These are phyloP conservation scores for Penicillium pulvis DNA, from an alignment of 495 filamentous ascomycete genomes.

Conservation along the genomic window DNA sequence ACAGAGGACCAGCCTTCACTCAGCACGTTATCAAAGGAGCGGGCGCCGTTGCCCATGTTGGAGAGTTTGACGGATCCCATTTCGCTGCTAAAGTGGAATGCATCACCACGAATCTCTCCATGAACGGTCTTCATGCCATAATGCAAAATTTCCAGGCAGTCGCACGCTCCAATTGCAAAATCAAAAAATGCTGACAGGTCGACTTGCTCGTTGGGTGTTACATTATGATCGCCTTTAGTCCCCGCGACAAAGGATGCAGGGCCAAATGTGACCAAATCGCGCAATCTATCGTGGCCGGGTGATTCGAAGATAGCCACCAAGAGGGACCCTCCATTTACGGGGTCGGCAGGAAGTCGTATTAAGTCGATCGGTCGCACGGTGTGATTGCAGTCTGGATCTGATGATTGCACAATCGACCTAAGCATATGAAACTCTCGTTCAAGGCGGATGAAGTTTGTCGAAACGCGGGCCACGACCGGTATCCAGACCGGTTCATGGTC, in stretches of 20 bases:
- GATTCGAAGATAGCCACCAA: constrained; percentile 77
- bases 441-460: constrained; percentile 74
- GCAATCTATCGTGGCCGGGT: constrained; percentile 73
- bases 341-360: constrained; percentile 61
- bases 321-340: constrained; percentile 64
- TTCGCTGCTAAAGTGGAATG: constrained; percentile 78
- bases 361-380: constrained; percentile 76
- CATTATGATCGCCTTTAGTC: constrained; percentile 49
- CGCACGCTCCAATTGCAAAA: constrained; percentile 82
- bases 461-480: constrained; percentile 73
- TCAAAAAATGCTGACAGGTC: constrained; percentile 76
- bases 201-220: constrained; percentile 58
- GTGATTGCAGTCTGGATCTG: constrained; percentile 72
- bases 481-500: constrained; percentile 48
- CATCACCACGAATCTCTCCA: constrained; percentile 83
- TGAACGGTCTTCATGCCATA: constrained; percentile 81
- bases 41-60: constrained; percentile 79
- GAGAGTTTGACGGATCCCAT: constrained; percentile 72
- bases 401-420: constrained; percentile 66
- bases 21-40: constrained; percentile 85
- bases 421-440: constrained; percentile 84
- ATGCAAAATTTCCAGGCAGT: constrained; percentile 84
- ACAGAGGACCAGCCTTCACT: constrained; percentile 82
- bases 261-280: constrained; percentile 70
- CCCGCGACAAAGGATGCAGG: constrained; percentile 67